Conservation (phyloP, 768 basidiomycete species). For the Lentinus brumalis region DNA sequence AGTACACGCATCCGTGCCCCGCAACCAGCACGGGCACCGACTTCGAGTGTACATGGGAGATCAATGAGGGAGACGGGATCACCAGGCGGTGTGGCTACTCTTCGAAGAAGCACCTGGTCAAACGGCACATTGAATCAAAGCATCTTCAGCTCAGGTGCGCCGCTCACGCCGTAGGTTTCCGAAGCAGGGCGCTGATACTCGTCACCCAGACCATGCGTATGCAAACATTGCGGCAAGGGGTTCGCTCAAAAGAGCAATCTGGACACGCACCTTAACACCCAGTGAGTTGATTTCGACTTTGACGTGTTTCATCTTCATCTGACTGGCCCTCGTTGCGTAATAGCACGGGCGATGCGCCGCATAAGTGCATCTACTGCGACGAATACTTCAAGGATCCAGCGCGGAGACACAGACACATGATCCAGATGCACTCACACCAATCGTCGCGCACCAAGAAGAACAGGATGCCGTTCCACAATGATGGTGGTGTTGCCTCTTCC, state of each 20-base stretch:
- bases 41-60: constrained; percentile 12
- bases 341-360: constrained; percentile 61
- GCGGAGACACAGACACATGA: constrained; percentile 61
- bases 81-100: constrained; percentile 39
- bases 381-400: constrained; percentile 66
- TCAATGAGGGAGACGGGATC: not conserved
- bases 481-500: constrained; percentile 9
- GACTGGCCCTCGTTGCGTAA: constrained; percentile 6
- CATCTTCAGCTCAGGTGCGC: constrained; percentile 63
- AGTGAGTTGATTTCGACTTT: constrained; percentile 37
- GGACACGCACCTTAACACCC: constrained; percentile 57
- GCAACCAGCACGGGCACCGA: not conserved
- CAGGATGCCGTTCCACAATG: constrained; percentile 27
- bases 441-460: constrained; percentile 51
- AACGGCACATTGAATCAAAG: constrained; percentile 65
- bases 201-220: constrained; percentile 48
- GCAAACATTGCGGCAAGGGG: constrained; percentile 51
- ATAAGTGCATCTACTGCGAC: constrained; percentile 54
- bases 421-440: constrained; percentile 51
- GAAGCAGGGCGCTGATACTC: not conserved
- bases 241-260: constrained; percentile 63
- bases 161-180: not conserved
- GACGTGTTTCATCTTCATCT: constrained; percentile 26
- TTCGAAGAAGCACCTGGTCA: constrained; percentile 66
- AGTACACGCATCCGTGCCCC: not conserved